A percentile compares a stretch with the other conserved stretches of the same genome.
Conservation (phyloP, 768 basidiomycete species). For the Chalciporus piperatus region DNA sequence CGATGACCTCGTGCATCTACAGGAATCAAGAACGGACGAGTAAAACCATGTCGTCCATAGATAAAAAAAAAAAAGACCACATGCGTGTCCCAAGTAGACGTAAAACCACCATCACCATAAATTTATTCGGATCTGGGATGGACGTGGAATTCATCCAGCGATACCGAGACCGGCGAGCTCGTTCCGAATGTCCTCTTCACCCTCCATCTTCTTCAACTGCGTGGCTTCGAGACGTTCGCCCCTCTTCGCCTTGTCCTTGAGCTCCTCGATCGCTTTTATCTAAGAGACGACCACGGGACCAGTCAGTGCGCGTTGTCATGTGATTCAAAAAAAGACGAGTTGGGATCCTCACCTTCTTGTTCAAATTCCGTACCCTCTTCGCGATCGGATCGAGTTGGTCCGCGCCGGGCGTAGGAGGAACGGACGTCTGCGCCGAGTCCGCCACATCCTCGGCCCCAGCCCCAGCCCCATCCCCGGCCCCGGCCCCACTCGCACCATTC, state of each 20-base stretch:
- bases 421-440: constrained; percentile 21
- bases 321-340: not conserved
- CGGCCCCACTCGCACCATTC: constrained; percentile 5
- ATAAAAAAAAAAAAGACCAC: not conserved
- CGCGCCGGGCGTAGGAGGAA: constrained; percentile 53
- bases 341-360: constrained; percentile 75
- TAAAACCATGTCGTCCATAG: not conserved
- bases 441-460: too few relatives aligned
- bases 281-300: too few relatives aligned
- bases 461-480: too few relatives aligned
- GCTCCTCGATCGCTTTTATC: constrained; percentile 98
- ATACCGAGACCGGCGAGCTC: constrained; percentile 57
- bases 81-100: not conserved
- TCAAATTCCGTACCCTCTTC: constrained; percentile 93
- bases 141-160: constrained; percentile 19
- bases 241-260: constrained; percentile 86
- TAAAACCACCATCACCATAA: not conserved
- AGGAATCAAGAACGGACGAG: not conserved
- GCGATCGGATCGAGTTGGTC: constrained; percentile 74
- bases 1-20: not conserved
- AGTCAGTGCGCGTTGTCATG: too few relatives aligned
- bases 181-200: constrained; percentile 77
- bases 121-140: too few relatives aligned
- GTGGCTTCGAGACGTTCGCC: constrained; percentile 94
- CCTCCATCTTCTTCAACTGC: constrained; percentile 96